Percentiles rank a stretch among this genome's conserved stretches.
Conservation (phyloP, 2,329 filamentous ascomycete genomes). For the Coleophoma crateriformis region DNA sequence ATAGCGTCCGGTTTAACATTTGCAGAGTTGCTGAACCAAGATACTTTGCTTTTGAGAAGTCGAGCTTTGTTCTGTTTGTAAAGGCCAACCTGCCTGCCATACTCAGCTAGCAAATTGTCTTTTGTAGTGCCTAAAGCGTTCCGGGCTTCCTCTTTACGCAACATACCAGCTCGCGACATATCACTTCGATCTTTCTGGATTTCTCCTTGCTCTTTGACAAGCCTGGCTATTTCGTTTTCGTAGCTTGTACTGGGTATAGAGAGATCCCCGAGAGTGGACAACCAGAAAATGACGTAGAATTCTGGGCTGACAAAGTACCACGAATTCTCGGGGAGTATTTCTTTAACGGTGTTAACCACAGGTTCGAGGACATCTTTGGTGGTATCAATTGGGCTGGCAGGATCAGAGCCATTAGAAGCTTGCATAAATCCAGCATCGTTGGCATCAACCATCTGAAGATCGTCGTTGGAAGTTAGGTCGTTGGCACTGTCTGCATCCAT, state of each 20-base stretch:
- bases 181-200: conserved; percentile 69
- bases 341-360: conserved; percentile 64
- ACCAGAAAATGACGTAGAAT: conserved; percentile 92
- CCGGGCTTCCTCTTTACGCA: conserved; percentile 65
- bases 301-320: conserved; percentile 70
- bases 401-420: conserved; percentile 27
- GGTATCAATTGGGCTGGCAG: conserved; percentile 33
- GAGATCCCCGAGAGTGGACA: conserved; percentile 77
- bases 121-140: conserved; percentile 64
- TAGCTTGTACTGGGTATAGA: conserved; percentile 74
- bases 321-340: conserved; percentile 53
- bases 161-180: conserved; percentile 58
- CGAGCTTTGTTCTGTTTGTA: conserved; percentile 63
- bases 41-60: conserved; percentile 68
- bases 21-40: conserved; percentile 68
- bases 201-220: conserved; percentile 61
- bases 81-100: conserved; percentile 61
- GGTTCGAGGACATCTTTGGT: conserved; percentile 69
- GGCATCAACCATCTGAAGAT: conserved; percentile 34
- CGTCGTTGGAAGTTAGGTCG: conserved; percentile 14
- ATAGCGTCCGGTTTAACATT: conserved; percentile 52
- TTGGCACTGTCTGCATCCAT: conserved; percentile 13
- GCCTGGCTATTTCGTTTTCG: conserved; percentile 63
- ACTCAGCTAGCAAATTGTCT: conserved; percentile 67
- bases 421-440: conserved; percentile 17